Base-by-base conservation (phyloP, 352 stramenopile genomes). In the Phytopythium boreale region DNA sequence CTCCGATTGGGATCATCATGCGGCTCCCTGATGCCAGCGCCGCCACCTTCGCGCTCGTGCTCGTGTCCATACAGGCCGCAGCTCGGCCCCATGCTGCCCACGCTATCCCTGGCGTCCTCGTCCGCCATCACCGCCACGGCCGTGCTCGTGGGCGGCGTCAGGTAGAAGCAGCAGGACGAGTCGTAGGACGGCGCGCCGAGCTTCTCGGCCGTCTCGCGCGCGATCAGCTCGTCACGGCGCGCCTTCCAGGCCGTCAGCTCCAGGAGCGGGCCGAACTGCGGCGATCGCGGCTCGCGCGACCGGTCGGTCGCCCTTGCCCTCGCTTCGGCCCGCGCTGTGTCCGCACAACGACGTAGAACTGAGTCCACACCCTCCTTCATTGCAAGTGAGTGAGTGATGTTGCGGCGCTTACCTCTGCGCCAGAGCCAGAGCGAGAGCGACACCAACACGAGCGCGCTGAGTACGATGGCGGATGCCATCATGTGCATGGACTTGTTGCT, bases 171-270 rank as follows among this genome's bases (percentile, higher is more conserved):
- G 36, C 26, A 26, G 37, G 37, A 27, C 22, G 56, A 34, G 37
- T 50, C 43, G 22, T 41, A 53, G n/a, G 56, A n/a, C 14, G 36
- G 53, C 22, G 37, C 44, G 26, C 46, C 66, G n/a, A 62, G 52
- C 10, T 22, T 49, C 34, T 74, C 67, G 53, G 69, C 44, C 55
- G 57, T 61, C 62, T 77, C 61, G 20, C 72, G 73, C 60, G 64
- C 57, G 49, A 72, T 66, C 12, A 67, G 51, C 29, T 75, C 68
- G 2, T 61, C 68, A 2, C 68, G 52, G 26, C 72, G 63, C 53
- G 67, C 71, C 41, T 75, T 76, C 71, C 71, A 79, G 47, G 65
- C 71, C 27, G 75, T 69, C 5, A 73, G 64, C 59, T 64, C 69
- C 46, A 75, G 60, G 52, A 67, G 19, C 29, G 68, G 64, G 10